Base-by-base conservation (phyloP, 768 basidiomycete species). In the Leccinellum luteum region DNA sequence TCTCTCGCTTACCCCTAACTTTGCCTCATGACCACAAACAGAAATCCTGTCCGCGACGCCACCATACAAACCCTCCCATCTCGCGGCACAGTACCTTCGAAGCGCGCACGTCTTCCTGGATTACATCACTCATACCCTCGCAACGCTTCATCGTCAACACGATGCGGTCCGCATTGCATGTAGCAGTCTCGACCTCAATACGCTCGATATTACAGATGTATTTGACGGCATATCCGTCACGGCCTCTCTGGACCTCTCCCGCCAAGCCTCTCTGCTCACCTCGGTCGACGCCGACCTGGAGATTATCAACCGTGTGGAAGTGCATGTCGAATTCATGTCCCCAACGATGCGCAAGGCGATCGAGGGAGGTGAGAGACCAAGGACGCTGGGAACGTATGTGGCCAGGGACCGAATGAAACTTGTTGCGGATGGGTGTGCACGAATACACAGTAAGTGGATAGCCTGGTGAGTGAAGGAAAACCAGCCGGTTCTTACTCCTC, bases 311-410 rank as follows among this genome's bases (percentile, higher is more conserved):
- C 78, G 79, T 31, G 84, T 94, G 6, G 75, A 75, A 44, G 82
- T 94, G 5, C 90, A 93, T 64, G 77, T 79, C 53, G 89, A 92
- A 56, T 92, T 93, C 61, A 75, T 92, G 72, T 89, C 87, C 15
- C 75, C 80, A 7, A 74, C 82, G 2, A 82, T 85, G 51, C 78
- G 87, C 34, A 85, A 79, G 62, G 84, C 87, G 3, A 88, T 91
- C 45, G 88, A 91, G 57, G 77, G 81, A 0, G 91, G 89, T 3
- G 85, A 85, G 55, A 81, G 76, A 54, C 81, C 81, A 14, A 78
- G 91, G 47, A 88, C 86, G 12, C 71, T 94, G 41, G 89, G 86
- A 12, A 90, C 90, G 68, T 94, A 92, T 70, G 90, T 94, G 25
- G 87, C 87, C 15, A 80, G 78, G 61, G 81, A 77, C 51, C 90